Percentiles rank a stretch among this genome's conserved stretches.
Conservation (phyloP, 148 eudicot species). For the Nepenthes mirabilis region DNA sequence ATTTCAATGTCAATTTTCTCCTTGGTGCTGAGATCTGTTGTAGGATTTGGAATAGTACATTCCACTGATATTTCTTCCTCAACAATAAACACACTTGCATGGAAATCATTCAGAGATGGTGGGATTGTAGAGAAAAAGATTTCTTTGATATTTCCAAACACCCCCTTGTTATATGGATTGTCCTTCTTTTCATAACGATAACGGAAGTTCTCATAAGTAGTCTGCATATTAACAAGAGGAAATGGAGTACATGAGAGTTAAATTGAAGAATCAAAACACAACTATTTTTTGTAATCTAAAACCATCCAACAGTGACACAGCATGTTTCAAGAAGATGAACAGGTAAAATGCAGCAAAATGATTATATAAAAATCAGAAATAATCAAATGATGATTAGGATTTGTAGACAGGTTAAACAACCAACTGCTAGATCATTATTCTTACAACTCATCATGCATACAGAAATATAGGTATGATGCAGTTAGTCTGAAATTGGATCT, state of each 20-base stretch:
- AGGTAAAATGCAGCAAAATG: too few relatives aligned
- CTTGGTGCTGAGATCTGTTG: slow-evolving; percentile 35
- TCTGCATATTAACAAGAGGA: slow-evolving; percentile 32
- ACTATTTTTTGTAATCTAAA: neutral
- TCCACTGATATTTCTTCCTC: slow-evolving; percentile 26
- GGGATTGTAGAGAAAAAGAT: slow-evolving; percentile 49
- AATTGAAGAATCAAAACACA: slow-evolving; percentile 2
- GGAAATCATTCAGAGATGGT: slow-evolving; percentile 53
- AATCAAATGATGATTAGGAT: too few relatives aligned
- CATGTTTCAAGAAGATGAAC: too few relatives aligned
- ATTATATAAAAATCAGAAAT: too few relatives aligned
- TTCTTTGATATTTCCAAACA: slow-evolving; percentile 39
- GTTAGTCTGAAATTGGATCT: too few relatives aligned
- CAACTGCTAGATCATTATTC: too few relatives aligned
- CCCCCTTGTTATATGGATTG: slow-evolving; percentile 65
- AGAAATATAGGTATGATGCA: too few relatives aligned
- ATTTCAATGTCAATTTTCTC: slow-evolving; percentile 77
- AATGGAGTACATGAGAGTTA: slow-evolving; percentile 3
- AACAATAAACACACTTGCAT: slow-evolving; percentile 32
- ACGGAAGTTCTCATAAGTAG: slow-evolving; percentile 91
- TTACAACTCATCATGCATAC: too few relatives aligned
- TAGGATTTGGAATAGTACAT: slow-evolving; percentile 15
- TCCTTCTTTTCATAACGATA: slow-evolving; percentile 75
- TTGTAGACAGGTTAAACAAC: too few relatives aligned
- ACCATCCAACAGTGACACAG: too few relatives aligned